Conservation (phyloP, 306 rosid genomes). For the Cicer bijugum region DNA sequence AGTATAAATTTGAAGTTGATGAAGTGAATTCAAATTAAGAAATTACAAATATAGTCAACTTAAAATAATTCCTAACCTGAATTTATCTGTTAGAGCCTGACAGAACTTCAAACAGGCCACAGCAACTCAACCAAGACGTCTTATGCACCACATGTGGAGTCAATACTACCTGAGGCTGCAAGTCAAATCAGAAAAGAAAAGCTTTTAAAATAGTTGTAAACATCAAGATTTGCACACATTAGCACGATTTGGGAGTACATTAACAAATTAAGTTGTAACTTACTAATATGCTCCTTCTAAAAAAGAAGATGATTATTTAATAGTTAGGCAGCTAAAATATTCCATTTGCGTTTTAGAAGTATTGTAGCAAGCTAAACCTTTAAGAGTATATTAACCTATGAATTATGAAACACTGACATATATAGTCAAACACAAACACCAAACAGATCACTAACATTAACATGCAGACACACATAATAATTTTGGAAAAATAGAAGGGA, state of each 20-base stretch:
- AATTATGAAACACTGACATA: too few relatives aligned
- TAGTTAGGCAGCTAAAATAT: neutral
- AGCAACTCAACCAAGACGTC: conserved; percentile 72
- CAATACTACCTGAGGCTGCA: conserved; percentile 62
- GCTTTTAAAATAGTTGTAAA: conserved; percentile 23
- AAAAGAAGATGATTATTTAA: neutral
- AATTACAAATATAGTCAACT: conserved; percentile 3
- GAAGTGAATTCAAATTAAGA: conserved; percentile 28
- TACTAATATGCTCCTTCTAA: neutral
- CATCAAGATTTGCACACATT: conserved; percentile 19
- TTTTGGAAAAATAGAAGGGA: too few relatives aligned
- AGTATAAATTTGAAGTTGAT: conserved; percentile 2
- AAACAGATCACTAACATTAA: too few relatives aligned
- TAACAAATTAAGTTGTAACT: neutral
- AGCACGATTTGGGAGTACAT: neutral
- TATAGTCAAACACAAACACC: too few relatives aligned
- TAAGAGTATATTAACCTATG: neutral
- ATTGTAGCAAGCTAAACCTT: conserved; percentile 1
- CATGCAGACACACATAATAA: too few relatives aligned
- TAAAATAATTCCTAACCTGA: conserved; percentile 59
- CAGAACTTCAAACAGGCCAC: conserved; percentile 76
- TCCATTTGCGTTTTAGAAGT: neutral
- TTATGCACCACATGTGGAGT: conserved; percentile 55
- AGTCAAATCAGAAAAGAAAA: conserved; percentile 42
- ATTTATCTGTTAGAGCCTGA: conserved; percentile 67